A percentile compares a stretch with the other conserved stretches of the same genome.
phyloP scores from a whole-genome alignment of 2,329 filamentous ascomycete species.

The Alternaria solani region DNA sequence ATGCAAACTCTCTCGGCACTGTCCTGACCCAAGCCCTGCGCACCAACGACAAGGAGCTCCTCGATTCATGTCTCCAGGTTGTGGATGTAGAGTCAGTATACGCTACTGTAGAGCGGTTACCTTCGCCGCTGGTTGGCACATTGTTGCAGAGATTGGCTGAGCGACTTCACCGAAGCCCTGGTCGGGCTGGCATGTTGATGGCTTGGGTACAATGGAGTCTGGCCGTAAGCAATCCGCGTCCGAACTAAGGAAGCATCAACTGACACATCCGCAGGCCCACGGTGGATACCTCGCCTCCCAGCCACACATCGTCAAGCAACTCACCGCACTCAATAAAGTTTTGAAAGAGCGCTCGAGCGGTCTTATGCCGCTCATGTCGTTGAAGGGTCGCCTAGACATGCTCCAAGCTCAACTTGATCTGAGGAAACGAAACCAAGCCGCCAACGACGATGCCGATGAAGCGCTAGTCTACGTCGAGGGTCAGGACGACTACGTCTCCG shows the following conservation, averaged over 20 bases:
- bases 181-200: conserved; percentile 88
- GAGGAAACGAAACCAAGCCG: conserved; percentile 70
- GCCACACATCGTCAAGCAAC: conserved; percentile 79
- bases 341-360: conserved; percentile 86
- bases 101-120: conserved; percentile 88
- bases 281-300: conserved; percentile 89
- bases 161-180: conserved; percentile 84
- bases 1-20: conserved; percentile 83
- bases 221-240: background rate
- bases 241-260: background rate
- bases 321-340: conserved; percentile 83
- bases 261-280: conserved; percentile 64
- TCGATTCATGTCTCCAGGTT: conserved; percentile 90
- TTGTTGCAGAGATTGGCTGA: conserved; percentile 87
- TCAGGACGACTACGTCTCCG: conserved; percentile 67
- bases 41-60: conserved; percentile 86
- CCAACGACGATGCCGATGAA: conserved; percentile 70
- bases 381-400: conserved; percentile 97
- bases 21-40: conserved; percentile 93
- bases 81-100: conserved; percentile 79
- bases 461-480: conserved; percentile 88
- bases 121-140: conserved; percentile 79
- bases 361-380: conserved; percentile 79
- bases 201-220: conserved; percentile 86
- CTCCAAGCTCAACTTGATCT: conserved; percentile 88